Conservation (phyloP, 352 stramenopile genomes). For the Phytopythium oedochilum region DNA sequence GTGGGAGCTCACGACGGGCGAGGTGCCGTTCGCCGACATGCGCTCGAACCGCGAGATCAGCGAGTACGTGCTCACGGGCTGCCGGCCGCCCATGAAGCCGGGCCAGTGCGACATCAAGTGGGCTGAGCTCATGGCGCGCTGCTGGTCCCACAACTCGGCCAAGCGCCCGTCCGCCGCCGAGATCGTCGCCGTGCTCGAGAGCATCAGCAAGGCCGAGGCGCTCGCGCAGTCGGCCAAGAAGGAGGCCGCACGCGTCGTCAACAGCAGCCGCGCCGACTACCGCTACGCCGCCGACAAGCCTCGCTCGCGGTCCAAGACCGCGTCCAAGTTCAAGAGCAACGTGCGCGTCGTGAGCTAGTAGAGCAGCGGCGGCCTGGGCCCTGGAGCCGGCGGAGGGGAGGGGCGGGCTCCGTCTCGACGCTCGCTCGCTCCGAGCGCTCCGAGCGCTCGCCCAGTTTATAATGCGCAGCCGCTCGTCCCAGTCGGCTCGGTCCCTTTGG, state of each 20-base stretch:
- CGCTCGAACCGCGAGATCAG: constrained; percentile 67
- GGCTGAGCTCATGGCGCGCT: constrained; percentile 79
- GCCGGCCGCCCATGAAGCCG: constrained; percentile 69
- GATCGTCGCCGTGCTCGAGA: constrained; percentile 79
- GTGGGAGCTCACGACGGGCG: constrained; percentile 84
- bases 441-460: neutral
- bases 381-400: too few relatives aligned
- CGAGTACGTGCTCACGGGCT: constrained; percentile 69
- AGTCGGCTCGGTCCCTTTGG: too few relatives aligned
- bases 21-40: constrained; percentile 71
- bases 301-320: constrained; percentile 33
- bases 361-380: too few relatives aligned
- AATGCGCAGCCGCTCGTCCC: neutral
- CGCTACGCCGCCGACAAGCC: constrained; percentile 55
- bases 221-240: constrained; percentile 63
- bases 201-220: constrained; percentile 67
- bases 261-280: constrained; percentile 81
- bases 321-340: constrained; percentile 65
- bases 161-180: constrained; percentile 69
- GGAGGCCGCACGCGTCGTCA: constrained; percentile 50
- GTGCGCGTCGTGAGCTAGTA: constrained; percentile 46
- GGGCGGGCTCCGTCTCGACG: too few relatives aligned
- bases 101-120: constrained; percentile 80
- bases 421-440: too few relatives aligned
- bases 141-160: constrained; percentile 76